Conservation (phyloP, 164 flowering plant species). For the Liquidambar formosana region DNA sequence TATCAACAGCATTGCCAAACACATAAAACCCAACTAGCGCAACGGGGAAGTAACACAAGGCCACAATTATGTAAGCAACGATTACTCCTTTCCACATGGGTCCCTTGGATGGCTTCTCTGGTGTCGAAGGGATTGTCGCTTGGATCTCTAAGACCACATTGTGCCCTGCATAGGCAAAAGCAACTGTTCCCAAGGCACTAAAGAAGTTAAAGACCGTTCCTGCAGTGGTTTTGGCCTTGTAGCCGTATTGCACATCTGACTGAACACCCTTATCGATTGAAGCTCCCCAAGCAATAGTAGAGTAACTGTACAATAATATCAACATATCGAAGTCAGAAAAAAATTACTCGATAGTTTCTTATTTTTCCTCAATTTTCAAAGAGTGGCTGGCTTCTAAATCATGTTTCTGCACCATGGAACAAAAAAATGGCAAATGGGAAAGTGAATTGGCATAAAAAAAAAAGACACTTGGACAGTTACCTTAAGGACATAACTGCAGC, state of each 20-base stretch:
- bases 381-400: too few species aligned
- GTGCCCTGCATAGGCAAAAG: conserved; percentile 64
- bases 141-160: conserved; percentile 59
- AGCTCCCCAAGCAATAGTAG: conserved; percentile 55
- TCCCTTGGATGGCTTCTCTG: conserved; percentile 51
- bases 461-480: conserved; percentile 11
- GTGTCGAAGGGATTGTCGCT: conserved; percentile 61
- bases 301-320: conserved; percentile 36
- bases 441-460: too few species aligned
- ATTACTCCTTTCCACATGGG: conserved; percentile 62
- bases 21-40: conserved; percentile 41
- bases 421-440: background rate
- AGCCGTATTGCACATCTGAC: conserved; percentile 33
- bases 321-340: background rate
- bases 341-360: background rate
- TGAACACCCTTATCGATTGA: conserved; percentile 41
- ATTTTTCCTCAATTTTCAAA: too few species aligned
- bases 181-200: conserved; percentile 48
- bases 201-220: conserved; percentile 47
- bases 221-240: conserved; percentile 19
- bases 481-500: conserved; percentile 63
- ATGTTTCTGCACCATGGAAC: too few species aligned
- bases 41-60: conserved; percentile 58
- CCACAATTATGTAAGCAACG: conserved; percentile 51
- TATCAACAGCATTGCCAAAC: conserved; percentile 43